Percentiles rank a stretch among this genome's conserved stretches.
These are phyloP conservation scores for Colletotrichum neosansevieriae DNA, from an alignment of 2,329 filamentous ascomycete species.

Conservation along the genomic window DNA sequence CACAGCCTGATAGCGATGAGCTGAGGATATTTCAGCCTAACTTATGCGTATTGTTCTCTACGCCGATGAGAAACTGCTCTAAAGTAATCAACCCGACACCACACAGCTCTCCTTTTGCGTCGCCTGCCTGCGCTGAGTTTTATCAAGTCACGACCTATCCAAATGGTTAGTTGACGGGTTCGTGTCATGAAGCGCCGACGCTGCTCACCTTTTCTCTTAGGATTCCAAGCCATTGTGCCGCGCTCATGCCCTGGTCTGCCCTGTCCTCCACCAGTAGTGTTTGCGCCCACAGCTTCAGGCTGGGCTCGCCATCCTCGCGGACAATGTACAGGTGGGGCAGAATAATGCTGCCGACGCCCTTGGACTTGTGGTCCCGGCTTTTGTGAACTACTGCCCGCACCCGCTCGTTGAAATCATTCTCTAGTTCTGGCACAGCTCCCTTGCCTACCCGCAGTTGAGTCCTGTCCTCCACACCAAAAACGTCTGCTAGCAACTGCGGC, in stretches of 20 bases:
- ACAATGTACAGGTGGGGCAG: constrained; percentile 94
- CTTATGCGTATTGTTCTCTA: constrained; percentile 27
- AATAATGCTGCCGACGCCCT: constrained; percentile 92
- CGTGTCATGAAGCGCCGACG: not conserved
- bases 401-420: constrained; percentile 96
- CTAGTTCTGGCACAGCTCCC: constrained; percentile 84
- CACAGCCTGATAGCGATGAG: too few relatives aligned
- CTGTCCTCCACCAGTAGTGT: constrained; percentile 95
- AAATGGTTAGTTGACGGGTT: not conserved
- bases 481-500: constrained; percentile 86
- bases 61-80: constrained; percentile 22
- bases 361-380: constrained; percentile 86
- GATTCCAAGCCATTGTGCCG: constrained; percentile 92
- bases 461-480: constrained; percentile 89
- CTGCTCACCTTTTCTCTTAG: constrained; percentile 88
- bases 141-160: constrained; percentile 8
- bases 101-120: not conserved
- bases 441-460: constrained; percentile 92
- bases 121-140: not conserved
- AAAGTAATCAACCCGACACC: constrained; percentile 22
- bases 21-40: not conserved
- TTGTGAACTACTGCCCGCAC: constrained; percentile 92
- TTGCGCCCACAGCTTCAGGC: constrained; percentile 95
- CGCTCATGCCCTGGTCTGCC: constrained; percentile 92
- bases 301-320: constrained; percentile 95